Conservation (phyloP, 2,329 filamentous ascomycete genomes). For the Neofusicoccum umdonicola region DNA sequence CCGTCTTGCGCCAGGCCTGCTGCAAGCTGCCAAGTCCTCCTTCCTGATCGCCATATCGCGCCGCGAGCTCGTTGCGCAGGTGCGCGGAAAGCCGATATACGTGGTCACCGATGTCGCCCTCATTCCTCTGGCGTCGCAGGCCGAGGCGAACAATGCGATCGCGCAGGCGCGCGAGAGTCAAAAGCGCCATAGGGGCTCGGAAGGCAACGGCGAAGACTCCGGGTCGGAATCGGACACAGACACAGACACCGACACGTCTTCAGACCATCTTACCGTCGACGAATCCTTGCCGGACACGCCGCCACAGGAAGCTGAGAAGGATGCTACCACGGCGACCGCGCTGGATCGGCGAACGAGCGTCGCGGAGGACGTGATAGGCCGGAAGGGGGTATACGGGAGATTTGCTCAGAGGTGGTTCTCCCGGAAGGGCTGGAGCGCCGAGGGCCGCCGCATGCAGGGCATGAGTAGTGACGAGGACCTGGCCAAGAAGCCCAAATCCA, state of each 20-base stretch:
- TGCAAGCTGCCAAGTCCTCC: conserved; percentile 75
- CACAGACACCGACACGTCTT: conserved; percentile 29
- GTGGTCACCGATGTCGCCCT: conserved; percentile 84
- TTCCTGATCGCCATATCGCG: conserved; percentile 86
- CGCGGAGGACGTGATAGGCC: conserved; percentile 83
- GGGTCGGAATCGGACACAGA: conserved; percentile 27
- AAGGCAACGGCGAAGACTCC: conserved; percentile 30
- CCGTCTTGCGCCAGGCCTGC: conserved; percentile 61
- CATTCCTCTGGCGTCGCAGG: conserved; percentile 78
- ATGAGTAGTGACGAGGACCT: conserved; percentile 56
- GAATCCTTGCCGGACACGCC: conserved; percentile 34
- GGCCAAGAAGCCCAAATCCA: not conserved
- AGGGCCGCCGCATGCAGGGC: conserved; percentile 67
- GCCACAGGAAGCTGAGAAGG: conserved; percentile 32
- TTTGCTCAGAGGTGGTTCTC: conserved; percentile 94
- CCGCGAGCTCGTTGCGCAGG: conserved; percentile 83
- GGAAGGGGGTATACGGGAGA: conserved; percentile 78
- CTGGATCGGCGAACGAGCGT: conserved; percentile 55
- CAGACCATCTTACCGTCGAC: conserved; percentile 32
- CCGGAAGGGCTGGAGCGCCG: conserved; percentile 73
- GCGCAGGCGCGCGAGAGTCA: conserved; percentile 53
- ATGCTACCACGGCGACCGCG: conserved; percentile 26
- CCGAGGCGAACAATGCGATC: conserved; percentile 72
- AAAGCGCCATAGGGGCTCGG: conserved; percentile 35
- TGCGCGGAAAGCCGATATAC: conserved; percentile 79